Conservation (phyloP, 2,329 filamentous ascomycete species). For the Phaeoacremonium minimum region DNA sequence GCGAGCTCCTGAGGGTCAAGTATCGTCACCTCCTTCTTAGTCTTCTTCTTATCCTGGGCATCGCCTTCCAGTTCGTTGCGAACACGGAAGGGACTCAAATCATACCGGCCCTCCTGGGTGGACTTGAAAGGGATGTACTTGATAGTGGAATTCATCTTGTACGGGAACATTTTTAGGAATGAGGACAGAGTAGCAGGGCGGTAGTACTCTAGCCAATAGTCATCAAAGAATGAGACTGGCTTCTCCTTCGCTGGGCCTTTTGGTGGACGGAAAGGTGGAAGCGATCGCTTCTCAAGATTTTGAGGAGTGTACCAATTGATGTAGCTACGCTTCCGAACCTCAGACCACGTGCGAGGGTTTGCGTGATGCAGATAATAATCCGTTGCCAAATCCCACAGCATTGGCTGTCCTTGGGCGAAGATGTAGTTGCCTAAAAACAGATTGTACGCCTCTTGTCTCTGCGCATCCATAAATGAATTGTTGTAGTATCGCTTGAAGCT, state of each 20-base stretch:
- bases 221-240: slow-evolving; percentile 66
- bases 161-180: slow-evolving; percentile 87
- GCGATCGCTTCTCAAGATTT: slow-evolving; percentile 58
- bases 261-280: slow-evolving; percentile 43
- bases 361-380: slow-evolving; percentile 96
- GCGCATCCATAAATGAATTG: slow-evolving; percentile 93
- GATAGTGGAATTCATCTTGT: slow-evolving; percentile 85
- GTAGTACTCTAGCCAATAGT: slow-evolving; percentile 98
- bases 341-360: slow-evolving; percentile 70
- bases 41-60: slow-evolving; percentile 55
- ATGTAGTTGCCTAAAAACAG: slow-evolving; percentile 96
- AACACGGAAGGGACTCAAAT: slow-evolving; percentile 84
- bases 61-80: slow-evolving; percentile 61
- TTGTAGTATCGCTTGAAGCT: slow-evolving; percentile 99
- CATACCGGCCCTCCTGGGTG: slow-evolving; percentile 69
- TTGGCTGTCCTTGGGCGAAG: slow-evolving; percentile 79
- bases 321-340: slow-evolving; percentile 63
- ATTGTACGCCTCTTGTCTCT: slow-evolving; percentile 96
- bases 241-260: slow-evolving; percentile 32
- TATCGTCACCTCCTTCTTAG: slow-evolving; percentile 66
- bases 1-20: slow-evolving; percentile 50
- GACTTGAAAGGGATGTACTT: slow-evolving; percentile 76
- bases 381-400: slow-evolving; percentile 93
- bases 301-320: slow-evolving; percentile 83
- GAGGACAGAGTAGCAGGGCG: slow-evolving; percentile 82